Percentiles rank a stretch among this genome's conserved stretches.
Conservation (phyloP, 768 basidiomycete species). For the Suillus brevipes region DNA sequence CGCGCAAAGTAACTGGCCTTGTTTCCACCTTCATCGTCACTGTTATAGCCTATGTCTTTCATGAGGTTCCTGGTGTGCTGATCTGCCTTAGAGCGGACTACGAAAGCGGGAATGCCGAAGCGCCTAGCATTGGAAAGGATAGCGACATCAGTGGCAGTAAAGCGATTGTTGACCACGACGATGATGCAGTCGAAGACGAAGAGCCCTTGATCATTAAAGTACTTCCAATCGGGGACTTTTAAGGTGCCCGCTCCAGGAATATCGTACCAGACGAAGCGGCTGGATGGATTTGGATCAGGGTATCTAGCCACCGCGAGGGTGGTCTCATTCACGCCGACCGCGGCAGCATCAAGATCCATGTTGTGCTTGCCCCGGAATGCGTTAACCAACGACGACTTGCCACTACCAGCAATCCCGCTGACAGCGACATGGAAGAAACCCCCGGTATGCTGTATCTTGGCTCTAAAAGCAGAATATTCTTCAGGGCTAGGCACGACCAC, state of each 20-base stretch:
- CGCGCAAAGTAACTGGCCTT: conserved; percentile 7
- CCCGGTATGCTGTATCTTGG: conserved; percentile 9
- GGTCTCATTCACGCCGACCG: conserved; percentile 26
- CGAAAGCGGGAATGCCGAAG: conserved; percentile 27
- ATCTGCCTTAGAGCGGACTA: conserved; percentile 39
- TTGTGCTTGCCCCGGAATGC: conserved; percentile 27
- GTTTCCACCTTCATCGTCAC: conserved; percentile 14
- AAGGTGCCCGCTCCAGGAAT: conserved; percentile 32
- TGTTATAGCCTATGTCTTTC: conserved; percentile 25
- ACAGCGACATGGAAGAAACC: conserved; percentile 18
- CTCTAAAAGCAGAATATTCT: conserved; percentile 11
- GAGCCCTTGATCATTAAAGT: conserved; percentile 31
- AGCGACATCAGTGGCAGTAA: conserved; percentile 27
- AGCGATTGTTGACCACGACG: conserved; percentile 26
- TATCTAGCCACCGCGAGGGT: conserved; percentile 23
- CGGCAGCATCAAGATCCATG: conserved; percentile 20
- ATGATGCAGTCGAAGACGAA: conserved; percentile 30
- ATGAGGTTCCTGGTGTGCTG: conserved; percentile 29
- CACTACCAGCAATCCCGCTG: conserved; percentile 13
- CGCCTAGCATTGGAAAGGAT: conserved; percentile 24
- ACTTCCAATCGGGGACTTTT: conserved; percentile 25
- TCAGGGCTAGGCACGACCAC: conserved; percentile 17
- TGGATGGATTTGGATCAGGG: conserved; percentile 17
- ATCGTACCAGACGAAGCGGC: conserved; percentile 29
- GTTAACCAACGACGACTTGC: conserved; percentile 21